Evolutionary conservation across 2,329 filamentous ascomycete species (phyloP).

Genomic region (Calycina herbarum): DNA sequence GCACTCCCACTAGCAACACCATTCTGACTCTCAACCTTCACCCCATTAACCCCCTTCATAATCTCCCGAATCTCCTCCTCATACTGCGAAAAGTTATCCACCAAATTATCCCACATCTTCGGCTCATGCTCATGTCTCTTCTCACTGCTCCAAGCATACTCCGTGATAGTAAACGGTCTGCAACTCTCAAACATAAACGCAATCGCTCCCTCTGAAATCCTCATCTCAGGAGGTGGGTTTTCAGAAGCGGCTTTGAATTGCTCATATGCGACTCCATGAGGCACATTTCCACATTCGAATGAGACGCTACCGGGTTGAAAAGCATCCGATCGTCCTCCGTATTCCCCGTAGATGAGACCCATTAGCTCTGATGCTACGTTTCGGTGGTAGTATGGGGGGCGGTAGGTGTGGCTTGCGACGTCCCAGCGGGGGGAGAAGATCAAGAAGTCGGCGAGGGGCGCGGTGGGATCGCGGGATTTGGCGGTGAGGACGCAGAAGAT

Average conservation of each 20-base stretch:
- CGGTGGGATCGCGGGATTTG: conserved; percentile 52
- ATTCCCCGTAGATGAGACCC: conserved; percentile 46
- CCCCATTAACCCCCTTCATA: conserved; percentile 28
- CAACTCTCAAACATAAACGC: conserved; percentile 54
- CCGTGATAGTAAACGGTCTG: conserved; percentile 56
- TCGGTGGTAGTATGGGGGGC: conserved; percentile 59
- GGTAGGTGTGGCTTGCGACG: conserved; percentile 59
- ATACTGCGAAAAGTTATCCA: conserved; percentile 52
- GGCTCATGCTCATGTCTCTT: conserved; percentile 47
- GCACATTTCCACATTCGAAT: conserved; percentile 44
- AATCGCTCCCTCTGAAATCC: conserved; percentile 48
- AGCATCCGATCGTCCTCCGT: conserved; percentile 66
- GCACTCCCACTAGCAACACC: conserved; percentile 17
- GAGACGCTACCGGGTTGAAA: conserved; percentile 49
- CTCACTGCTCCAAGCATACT: conserved; percentile 50
- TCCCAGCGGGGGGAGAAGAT: conserved; percentile 69
- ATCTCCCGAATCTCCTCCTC: conserved; percentile 48
- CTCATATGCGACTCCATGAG: conserved; percentile 50
- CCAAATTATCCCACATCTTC: conserved; percentile 54
- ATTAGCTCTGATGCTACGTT: conserved; percentile 53
- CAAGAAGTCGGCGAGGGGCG: conserved; percentile 64
- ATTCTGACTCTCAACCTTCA: conserved; percentile 24
- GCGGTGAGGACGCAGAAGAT: conserved; percentile 68
- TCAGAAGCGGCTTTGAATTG: conserved; percentile 49
- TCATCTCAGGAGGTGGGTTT: conserved; percentile 46